Percentiles rank a stretch among this genome's conserved stretches.
phyloP scores from a whole-genome alignment of 176 grass and related monocot species.

The Hordeum marinum region DNA sequence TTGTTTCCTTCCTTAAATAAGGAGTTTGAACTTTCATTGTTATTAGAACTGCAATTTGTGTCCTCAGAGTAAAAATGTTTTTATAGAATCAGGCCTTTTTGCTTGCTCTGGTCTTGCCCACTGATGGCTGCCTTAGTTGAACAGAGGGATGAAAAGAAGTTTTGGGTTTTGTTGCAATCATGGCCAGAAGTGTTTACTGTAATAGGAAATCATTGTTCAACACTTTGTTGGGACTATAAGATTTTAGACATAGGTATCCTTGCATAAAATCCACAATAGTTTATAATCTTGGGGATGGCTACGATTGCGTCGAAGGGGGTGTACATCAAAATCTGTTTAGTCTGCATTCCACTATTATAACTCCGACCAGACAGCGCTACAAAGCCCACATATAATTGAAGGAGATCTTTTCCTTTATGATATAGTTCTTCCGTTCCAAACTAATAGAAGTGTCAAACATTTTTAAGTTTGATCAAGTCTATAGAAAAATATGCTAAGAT shows the following conservation, averaged over 20 bases:
- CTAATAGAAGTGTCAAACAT: no score
- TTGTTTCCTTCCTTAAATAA: background rate
- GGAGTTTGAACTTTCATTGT: background rate
- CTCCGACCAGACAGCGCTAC: background rate
- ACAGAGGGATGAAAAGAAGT: background rate
- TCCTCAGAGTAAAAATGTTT: background rate
- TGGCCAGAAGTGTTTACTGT: background rate
- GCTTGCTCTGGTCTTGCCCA: background rate
- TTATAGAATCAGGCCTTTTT: background rate
- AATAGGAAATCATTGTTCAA: background rate
- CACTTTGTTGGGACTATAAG: background rate
- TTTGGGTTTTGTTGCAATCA: background rate
- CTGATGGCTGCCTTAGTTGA: conserved; percentile 17
- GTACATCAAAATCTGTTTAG: background rate
- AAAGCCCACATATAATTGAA: background rate
- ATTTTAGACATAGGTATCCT: background rate
- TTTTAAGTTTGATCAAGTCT: no score
- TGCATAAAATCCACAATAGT: background rate
- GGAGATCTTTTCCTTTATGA: background rate
- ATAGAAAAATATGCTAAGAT: no score
- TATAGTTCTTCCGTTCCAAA: background rate
- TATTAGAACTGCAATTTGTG: background rate
- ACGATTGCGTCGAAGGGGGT: background rate
- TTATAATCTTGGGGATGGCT: background rate
- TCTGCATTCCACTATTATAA: background rate